Base-by-base conservation (phyloP, 2,329 filamentous ascomycete species). In the Cytospora piceicola region DNA sequence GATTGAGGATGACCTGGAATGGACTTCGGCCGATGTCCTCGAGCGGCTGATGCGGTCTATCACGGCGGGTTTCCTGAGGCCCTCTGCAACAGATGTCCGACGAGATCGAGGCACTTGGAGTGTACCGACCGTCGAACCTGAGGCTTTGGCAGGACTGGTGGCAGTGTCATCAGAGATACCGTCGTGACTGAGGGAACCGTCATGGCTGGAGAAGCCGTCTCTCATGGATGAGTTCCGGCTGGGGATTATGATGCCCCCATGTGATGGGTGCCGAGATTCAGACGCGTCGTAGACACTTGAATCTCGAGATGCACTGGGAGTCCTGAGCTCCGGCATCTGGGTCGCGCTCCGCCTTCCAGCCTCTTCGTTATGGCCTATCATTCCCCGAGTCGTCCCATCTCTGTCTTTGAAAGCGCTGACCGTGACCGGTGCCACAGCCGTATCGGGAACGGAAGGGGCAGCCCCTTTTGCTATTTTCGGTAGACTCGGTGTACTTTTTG, bases 1-100 rank as follows among this genome's bases (percentile, higher is more conserved):
- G 61, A 85, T 75, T 1, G 86, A 89, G 1, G 86, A 88, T 8
- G 85, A 85, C 66, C 85, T 80, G 15, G 87, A 88, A 17, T 77
- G 80, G 9, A 76, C 76, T 32, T 75, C 76, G 8, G 74, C 78
- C 2, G 80, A 77, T 29, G 78, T 78, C 34, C 78, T 78, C 11
- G 82, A 79, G 11, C 78, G 78, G 67, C 78, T 83, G 56, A 87
- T 84, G n/a, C 82, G 82, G 70, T 85, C 81, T 63, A 87, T 85
- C 5, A 86, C 81, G 2, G 81, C 79, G 1, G 87, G 78, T 67
- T 80, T 76, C 73, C 82, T 75, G 68, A 78, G 72, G 46, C 77
- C 70, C 9, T 81, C 80, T 24, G 71, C 71, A 9, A 49, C 5
- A 22, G 46, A 49, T 24, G 75, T 71, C 5, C 27, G 74, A 68